Base-by-base conservation (phyloP, 1,284 basidiomycete genomes). In the Rhodotorula glutinis region DNA sequence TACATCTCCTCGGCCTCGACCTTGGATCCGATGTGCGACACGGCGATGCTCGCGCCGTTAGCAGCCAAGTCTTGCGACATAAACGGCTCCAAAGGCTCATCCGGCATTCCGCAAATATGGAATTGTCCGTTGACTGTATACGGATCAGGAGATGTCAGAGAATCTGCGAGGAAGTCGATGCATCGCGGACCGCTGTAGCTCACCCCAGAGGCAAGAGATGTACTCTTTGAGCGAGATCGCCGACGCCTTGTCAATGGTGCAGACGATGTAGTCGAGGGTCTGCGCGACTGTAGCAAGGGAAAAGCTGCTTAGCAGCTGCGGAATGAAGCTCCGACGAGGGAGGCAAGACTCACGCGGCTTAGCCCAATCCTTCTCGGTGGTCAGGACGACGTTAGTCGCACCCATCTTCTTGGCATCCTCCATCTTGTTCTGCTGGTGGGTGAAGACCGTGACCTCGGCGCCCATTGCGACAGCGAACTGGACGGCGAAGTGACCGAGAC, bases 1-100 rank as follows among this genome's bases (percentile, higher is more conserved):
- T 86, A 79, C 86, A 87, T 88, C 63, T 81, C 80, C 25, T 84
- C 74, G 25, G 81, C 84, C 75, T 88, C 87, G 68, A 82, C 82
- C 80, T 86, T 87, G 77, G 80, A 51, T 13, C 70, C 70, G 29
- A 88, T 85, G 77, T 84, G 81, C 53, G 79, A 81, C 27, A 81
- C 82, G 33, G 82, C 81, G 57, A 84, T 73, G 21, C 75, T 65
- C 49, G 76, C 75, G 14, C 80, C 81, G 72, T 81, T 81, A 21
- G 75, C 77, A 38, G 79, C 78, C 60, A 81, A 73, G 59, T 80
- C 74, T 61, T 78, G 76, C 58, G 81, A 78, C 44, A 78, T 74
- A 56, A 79, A 74, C 55, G 53, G 75, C 23, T 83, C 84, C 51
- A 86, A 78, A 11, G 27, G 11, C 52, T 81, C 79, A 69, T 84